Percentiles rank a stretch among this genome's conserved stretches.
Conservation (phyloP, 768 basidiomycete genomes). For the Lactifluus echinatus region DNA sequence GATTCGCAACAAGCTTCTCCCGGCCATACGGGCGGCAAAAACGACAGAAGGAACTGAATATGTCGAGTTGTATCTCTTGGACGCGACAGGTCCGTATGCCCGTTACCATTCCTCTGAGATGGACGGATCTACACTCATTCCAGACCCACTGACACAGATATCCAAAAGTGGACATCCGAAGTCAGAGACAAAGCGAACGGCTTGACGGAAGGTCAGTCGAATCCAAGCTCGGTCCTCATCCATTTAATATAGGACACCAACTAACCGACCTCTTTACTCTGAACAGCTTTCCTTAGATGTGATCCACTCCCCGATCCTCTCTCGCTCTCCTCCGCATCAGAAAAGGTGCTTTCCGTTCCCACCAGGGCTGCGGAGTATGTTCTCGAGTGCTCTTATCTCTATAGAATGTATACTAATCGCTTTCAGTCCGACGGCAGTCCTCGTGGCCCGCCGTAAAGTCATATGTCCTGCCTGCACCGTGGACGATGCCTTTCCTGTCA, state of each 20-base stretch:
- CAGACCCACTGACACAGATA: neutral
- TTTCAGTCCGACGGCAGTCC: constrained; percentile 46
- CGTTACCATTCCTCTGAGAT: constrained; percentile 4
- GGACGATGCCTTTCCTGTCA: constrained; percentile 45
- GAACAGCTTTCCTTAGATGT: constrained; percentile 14
- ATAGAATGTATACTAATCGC: neutral
- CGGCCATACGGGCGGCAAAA: constrained; percentile 50
- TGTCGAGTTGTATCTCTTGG: constrained; percentile 47
- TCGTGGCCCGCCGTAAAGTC: constrained; percentile 47
- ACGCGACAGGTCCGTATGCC: constrained; percentile 49
- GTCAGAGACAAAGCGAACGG: constrained; percentile 44
- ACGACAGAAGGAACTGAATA: constrained; percentile 25
- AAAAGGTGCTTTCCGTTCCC: constrained; percentile 40
- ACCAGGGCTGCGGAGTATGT: constrained; percentile 40
- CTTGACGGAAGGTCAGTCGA: constrained; percentile 39
- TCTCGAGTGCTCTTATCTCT: neutral
- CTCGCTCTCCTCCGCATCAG: constrained; percentile 46
- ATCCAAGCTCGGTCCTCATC: neutral
- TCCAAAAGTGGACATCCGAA: constrained; percentile 41
- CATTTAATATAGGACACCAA: neutral
- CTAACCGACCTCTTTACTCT: neutral
- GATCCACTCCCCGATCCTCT: constrained; percentile 46
- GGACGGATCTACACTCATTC: constrained; percentile 35
- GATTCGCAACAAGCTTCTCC: constrained; percentile 85
- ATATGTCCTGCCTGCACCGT: constrained; percentile 57